Conservation (phyloP, 306 rosid species). For the Cucurbita moschata region DNA sequence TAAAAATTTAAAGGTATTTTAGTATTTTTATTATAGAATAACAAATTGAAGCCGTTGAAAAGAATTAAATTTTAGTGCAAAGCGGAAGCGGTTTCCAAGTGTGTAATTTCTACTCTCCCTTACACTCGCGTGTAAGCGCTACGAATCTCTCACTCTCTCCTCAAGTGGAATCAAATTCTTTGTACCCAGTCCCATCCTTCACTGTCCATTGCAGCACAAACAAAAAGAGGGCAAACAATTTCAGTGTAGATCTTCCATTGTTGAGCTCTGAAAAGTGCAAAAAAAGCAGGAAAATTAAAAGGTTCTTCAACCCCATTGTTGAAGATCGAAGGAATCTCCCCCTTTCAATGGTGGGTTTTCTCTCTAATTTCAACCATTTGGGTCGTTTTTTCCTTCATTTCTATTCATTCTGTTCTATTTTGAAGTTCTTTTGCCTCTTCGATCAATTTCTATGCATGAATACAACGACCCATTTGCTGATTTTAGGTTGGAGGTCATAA, state of each 20-base stretch:
- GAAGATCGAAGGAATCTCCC: conserved; percentile 2
- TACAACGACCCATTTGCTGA: not conserved
- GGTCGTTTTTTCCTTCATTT: not conserved
- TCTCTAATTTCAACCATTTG: not conserved
- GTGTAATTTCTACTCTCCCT: not conserved
- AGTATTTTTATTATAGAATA: too few relatives aligned
- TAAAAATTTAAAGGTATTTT: too few relatives aligned
- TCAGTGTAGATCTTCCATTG: not conserved
- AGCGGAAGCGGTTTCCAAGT: not conserved
- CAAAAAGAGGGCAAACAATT: not conserved
- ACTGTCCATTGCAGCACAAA: not conserved
- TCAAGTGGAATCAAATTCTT: conserved; percentile 4
- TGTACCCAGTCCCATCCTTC: not conserved
- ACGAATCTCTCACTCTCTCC: conserved; percentile 8
- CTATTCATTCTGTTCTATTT: not conserved
- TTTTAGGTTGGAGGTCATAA: not conserved
- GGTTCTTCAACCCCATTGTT: not conserved
- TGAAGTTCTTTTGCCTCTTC: not conserved
- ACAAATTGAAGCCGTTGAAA: not conserved
- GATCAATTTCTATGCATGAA: not conserved
- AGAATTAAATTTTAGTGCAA: not conserved
- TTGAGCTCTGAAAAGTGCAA: not conserved
- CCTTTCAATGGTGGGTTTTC: conserved; percentile 7
- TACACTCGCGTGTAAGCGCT: not conserved
- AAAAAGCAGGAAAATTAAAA: not conserved